These are phyloP conservation scores for Cercospora beticola DNA, from an alignment of 2,329 filamentous ascomycete genomes.

Conservation along the genomic window DNA sequence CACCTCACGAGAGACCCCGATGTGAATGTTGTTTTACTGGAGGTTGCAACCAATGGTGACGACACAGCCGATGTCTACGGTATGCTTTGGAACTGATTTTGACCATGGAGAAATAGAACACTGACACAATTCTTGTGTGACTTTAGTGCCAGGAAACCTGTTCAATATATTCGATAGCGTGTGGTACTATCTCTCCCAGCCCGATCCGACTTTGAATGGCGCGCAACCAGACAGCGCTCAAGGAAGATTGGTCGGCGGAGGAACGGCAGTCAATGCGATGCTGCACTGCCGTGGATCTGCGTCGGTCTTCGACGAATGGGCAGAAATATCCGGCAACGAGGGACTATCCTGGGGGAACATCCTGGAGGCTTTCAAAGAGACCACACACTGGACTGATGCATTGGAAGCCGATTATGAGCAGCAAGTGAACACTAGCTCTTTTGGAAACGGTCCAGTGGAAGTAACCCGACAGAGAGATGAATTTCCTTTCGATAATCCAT, in stretches of 20 bases:
- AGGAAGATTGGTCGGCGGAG: slow-evolving; percentile 11
- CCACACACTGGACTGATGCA: slow-evolving; percentile 5
- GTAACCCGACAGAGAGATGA: neutral
- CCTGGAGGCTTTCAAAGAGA: slow-evolving; percentile 14
- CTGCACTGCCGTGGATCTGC: slow-evolving; percentile 12
- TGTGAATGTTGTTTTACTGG: neutral
- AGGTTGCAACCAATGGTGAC: neutral
- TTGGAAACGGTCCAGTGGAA: slow-evolving; percentile 14
- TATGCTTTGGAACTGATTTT: neutral
- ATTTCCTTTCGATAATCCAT: slow-evolving; percentile 2
- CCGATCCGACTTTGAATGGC: slow-evolving; percentile 10
- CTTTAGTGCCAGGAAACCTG: neutral
- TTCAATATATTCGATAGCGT: neutral
- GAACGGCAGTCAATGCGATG: slow-evolving; percentile 18
- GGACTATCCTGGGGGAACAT: slow-evolving; percentile 9
- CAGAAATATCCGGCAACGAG: slow-evolving; percentile 12
- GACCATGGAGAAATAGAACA: neutral
- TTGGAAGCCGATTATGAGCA: neutral
- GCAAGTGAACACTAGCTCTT: slow-evolving; percentile 10
- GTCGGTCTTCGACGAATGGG: slow-evolving; percentile 20
- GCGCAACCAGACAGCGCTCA: slow-evolving; percentile 5
- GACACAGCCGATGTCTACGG: neutral
- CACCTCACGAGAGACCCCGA: neutral
- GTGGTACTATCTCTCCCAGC: slow-evolving; percentile 13
- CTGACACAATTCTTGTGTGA: neutral